Percentiles rank a stretch among this genome's conserved stretches.
phyloP scores from a whole-genome alignment of 352 stramenopile species.

The Lagenidium giganteum region DNA sequence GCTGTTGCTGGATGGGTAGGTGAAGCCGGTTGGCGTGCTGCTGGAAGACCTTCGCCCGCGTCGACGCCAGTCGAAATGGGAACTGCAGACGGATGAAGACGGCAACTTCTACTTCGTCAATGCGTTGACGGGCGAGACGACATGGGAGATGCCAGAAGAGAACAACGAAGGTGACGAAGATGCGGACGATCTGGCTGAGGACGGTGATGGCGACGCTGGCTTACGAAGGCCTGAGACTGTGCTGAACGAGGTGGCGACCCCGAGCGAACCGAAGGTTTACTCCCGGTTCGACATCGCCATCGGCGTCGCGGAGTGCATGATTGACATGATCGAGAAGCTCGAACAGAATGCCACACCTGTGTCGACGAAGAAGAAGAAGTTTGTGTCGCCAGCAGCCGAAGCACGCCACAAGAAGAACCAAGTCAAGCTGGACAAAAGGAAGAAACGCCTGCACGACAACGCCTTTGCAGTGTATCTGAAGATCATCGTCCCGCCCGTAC shows the following conservation, averaged over 20 bases:
- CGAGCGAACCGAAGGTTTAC: slow-evolving; percentile 8
- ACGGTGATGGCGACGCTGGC: neutral
- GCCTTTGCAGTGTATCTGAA: slow-evolving; percentile 33
- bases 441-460: slow-evolving; percentile 29
- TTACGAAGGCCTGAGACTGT: neutral
- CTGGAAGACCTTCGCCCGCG: too few species aligned
- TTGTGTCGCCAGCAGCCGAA: slow-evolving; percentile 46
- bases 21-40: too few species aligned
- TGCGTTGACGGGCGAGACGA: slow-evolving; percentile 48
- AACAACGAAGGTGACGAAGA: slow-evolving; percentile 14
- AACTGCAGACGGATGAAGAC: slow-evolving; percentile 55
- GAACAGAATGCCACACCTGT: neutral
- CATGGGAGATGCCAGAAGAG: slow-evolving; percentile 61
- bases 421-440: slow-evolving; percentile 30
- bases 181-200: neutral
- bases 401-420: slow-evolving; percentile 39
- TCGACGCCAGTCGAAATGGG: slow-evolving; percentile 38
- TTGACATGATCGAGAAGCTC: too few species aligned
- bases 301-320: slow-evolving; percentile 39
- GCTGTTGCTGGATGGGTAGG: too few species aligned
- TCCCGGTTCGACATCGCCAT: slow-evolving; percentile 37
- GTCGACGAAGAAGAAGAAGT: slow-evolving; percentile 24
- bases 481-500: slow-evolving; percentile 23
- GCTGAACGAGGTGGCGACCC: neutral
- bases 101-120: slow-evolving; percentile 81